phyloP scores from a whole-genome alignment of 1,284 basidiomycete species.

The Porogramme epimiltina region DNA sequence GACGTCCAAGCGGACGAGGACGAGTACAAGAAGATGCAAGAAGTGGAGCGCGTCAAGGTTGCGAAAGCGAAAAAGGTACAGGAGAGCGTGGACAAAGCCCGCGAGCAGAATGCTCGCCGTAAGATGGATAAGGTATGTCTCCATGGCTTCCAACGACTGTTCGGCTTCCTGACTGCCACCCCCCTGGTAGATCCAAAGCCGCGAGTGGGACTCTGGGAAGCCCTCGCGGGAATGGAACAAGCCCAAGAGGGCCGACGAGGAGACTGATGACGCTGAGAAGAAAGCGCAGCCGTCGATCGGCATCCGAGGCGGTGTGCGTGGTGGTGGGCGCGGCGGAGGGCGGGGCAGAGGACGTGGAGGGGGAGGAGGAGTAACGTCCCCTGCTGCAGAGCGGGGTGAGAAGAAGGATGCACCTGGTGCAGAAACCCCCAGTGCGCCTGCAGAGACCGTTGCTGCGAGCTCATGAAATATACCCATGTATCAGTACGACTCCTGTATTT shows the following conservation, averaged over 20 bases:
- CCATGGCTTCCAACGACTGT: not conserved
- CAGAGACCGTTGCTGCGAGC: constrained; percentile 13
- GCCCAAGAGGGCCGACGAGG: constrained; percentile 23
- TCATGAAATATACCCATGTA: constrained; percentile 25
- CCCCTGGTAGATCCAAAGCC: constrained; percentile 53
- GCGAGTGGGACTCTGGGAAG: constrained; percentile 87
- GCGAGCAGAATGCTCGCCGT: constrained; percentile 73
- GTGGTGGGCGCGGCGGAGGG: constrained; percentile 28
- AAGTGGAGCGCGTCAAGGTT: constrained; percentile 54
- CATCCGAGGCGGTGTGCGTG: constrained; percentile 31
- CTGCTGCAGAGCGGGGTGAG: constrained; percentile 16
- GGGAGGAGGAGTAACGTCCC: constrained; percentile 21
- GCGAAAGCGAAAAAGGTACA: constrained; percentile 65
- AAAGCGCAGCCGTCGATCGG: constrained; percentile 23
- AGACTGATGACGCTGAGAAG: constrained; percentile 18
- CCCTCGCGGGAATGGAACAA: constrained; percentile 46
- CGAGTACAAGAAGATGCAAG: constrained; percentile 69
- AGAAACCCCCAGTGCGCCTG: constrained; percentile 6
- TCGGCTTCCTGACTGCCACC: not conserved
- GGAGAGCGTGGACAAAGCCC: constrained; percentile 62
- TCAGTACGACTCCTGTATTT: constrained; percentile 12
- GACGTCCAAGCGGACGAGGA: constrained; percentile 79
- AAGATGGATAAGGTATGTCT: constrained; percentile 66
- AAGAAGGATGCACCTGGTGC: constrained; percentile 5
- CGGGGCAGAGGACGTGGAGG: constrained; percentile 25